Percentiles rank a stretch among this genome's conserved stretches.
Conservation (phyloP, 345 rosid species). For the Physaria fendleri region DNA sequence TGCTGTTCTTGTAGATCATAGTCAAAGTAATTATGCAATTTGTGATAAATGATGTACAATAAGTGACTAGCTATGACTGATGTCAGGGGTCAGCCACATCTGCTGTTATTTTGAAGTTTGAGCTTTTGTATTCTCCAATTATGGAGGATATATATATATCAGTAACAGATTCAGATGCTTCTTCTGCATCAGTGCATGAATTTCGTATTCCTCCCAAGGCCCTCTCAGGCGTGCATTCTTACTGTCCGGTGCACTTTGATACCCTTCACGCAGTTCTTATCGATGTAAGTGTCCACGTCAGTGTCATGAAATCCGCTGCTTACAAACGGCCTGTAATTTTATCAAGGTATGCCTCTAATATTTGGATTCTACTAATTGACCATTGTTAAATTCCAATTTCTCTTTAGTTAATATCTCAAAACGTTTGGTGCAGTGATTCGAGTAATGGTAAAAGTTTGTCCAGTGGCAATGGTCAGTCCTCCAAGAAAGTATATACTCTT, state of each 20-base stretch:
- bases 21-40: not conserved
- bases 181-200: conserved; percentile 75
- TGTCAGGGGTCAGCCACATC: conserved; percentile 66
- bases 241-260: conserved; percentile 93
- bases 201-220: conserved; percentile 95
- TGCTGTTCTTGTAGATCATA: not conserved
- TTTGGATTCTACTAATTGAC: conserved; percentile 14
- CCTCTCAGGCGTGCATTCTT: conserved; percentile 86
- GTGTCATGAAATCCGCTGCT: conserved; percentile 60
- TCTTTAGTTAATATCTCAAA: conserved; percentile 2
- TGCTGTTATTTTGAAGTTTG: conserved; percentile 84
- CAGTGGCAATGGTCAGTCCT: conserved; percentile 37
- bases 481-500: conserved; percentile 49
- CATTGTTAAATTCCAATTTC: not conserved
- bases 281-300: conserved; percentile 71
- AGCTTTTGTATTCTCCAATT: conserved; percentile 79
- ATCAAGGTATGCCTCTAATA: conserved; percentile 53
- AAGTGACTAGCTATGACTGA: not conserved
- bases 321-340: conserved; percentile 36
- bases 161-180: conserved; percentile 46
- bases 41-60: not conserved
- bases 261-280: conserved; percentile 74
- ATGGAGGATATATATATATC: conserved; percentile 44
- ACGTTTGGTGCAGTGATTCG: conserved; percentile 44
- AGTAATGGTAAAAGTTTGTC: conserved; percentile 31